These are phyloP conservation scores for Neltuma alba DNA, from an alignment of 306 rosid species.

Conservation along the genomic window DNA sequence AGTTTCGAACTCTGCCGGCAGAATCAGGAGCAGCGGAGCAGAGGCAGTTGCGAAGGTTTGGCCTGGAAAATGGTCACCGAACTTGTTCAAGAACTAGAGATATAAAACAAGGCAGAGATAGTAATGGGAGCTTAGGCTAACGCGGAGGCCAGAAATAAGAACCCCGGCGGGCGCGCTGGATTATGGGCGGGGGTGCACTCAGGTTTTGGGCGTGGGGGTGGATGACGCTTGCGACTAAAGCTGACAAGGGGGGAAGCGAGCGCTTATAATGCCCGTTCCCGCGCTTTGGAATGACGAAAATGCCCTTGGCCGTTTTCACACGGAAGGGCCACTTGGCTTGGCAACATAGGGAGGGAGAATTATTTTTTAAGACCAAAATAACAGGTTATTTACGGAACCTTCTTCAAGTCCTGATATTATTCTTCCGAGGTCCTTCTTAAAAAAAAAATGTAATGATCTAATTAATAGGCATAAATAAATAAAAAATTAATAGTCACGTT, in stretches of 20 bases:
- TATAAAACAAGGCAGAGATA: not conserved
- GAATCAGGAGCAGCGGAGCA: not conserved
- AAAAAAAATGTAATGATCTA: too few species aligned
- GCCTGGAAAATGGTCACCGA: not conserved
- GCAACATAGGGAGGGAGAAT: not conserved
- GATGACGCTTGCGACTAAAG: slow-evolving; percentile 61
- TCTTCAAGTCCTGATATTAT: too few species aligned
- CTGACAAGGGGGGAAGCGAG: slow-evolving; percentile 31
- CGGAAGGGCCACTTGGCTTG: too few species aligned
- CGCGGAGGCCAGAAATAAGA: slow-evolving; percentile 36
- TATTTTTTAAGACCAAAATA: not conserved
- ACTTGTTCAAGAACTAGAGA: not conserved
- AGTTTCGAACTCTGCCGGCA: slow-evolving; percentile 31
- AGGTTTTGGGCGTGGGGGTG: slow-evolving; percentile 20
- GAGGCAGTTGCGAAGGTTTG: not conserved
- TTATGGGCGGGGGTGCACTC: not conserved
- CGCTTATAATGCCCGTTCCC: slow-evolving; percentile 41
- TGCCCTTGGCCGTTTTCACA: slow-evolving; percentile 17
- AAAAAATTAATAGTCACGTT: too few species aligned
- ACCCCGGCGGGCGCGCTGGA: slow-evolving; percentile 37
- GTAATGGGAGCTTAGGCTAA: not conserved
- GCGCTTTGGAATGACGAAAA: not conserved
- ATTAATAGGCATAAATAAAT: too few species aligned
- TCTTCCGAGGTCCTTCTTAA: too few species aligned
- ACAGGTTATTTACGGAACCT: too few species aligned